These are phyloP conservation scores for Aspergillus fumigatus DNA, from an alignment of 2,329 filamentous ascomycete genomes.

Conservation along the genomic window DNA sequence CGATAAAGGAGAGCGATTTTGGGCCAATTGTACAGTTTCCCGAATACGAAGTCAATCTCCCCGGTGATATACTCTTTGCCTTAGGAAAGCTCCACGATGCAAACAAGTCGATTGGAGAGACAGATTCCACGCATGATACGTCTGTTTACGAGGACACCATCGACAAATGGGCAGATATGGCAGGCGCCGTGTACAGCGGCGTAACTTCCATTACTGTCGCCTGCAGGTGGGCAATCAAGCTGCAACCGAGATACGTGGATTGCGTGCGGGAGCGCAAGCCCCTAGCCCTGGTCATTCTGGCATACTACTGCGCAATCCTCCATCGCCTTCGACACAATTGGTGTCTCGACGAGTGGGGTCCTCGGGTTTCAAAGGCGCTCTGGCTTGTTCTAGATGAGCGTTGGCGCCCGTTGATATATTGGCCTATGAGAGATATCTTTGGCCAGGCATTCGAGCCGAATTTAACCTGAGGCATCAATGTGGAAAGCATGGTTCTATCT, in stretches of 20 bases:
- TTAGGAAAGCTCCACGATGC: slow-evolving; percentile 22
- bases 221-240: slow-evolving; percentile 35
- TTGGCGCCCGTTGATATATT: slow-evolving; percentile 27
- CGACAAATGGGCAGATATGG: slow-evolving; percentile 23
- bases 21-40: slow-evolving; percentile 24
- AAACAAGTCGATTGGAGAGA: slow-evolving; percentile 20
- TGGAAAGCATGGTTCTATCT: background rate
- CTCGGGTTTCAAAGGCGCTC: slow-evolving; percentile 62
- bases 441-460: slow-evolving; percentile 19
- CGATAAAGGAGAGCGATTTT: slow-evolving; percentile 24
- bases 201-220: slow-evolving; percentile 51
- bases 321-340: slow-evolving; percentile 55
- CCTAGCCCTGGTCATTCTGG: slow-evolving; percentile 52
- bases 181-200: slow-evolving; percentile 25
- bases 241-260: slow-evolving; percentile 32
- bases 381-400: slow-evolving; percentile 28
- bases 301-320: slow-evolving; percentile 59
- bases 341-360: slow-evolving; percentile 65
- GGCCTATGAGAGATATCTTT: slow-evolving; percentile 29
- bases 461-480: background rate
- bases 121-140: slow-evolving; percentile 20
- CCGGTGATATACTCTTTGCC: slow-evolving; percentile 16
- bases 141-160: slow-evolving; percentile 22
- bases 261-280: slow-evolving; percentile 34
- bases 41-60: slow-evolving; percentile 16